A percentile compares a stretch with the other conserved stretches of the same genome.
Evolutionary conservation across 108 stramenopile genomes (phyloP).

Genomic region (Fistulifera pelliculosa): DNA sequence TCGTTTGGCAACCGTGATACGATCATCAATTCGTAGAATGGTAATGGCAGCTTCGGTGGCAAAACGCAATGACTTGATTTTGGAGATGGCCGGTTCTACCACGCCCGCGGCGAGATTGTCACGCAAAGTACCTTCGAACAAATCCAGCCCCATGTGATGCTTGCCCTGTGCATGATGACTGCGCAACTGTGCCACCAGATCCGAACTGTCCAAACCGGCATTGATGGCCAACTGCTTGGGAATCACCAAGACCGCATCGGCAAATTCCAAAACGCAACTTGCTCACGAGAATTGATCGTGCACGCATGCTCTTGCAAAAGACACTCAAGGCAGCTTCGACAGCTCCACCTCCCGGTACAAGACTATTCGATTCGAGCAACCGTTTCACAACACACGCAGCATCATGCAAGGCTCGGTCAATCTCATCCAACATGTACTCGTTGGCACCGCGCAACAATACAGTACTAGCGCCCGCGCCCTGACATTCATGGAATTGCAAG

Average conservation of each 20-base stretch:
- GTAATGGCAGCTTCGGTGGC: conserved; percentile 99
- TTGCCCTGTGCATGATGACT: conserved; percentile 78
- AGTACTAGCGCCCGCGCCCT: conserved; percentile 82
- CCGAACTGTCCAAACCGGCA: conserved; percentile 98
- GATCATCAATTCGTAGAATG: conserved; percentile 97
- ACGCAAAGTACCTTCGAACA: conserved; percentile 76
- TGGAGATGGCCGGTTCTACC: conserved; percentile 99
- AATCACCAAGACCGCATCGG: conserved; percentile 97
- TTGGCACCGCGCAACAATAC: conserved; percentile 98
- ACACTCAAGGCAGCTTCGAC: conserved; percentile 94
- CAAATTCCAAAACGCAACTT: conserved; percentile 96
- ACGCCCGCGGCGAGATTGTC: conserved; percentile 95
- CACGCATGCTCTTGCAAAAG: conserved; percentile 91
- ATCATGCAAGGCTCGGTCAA: conserved; percentile 98
- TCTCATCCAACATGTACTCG: conserved; percentile 99
- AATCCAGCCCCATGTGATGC: conserved; percentile 76
- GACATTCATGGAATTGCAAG: conserved; percentile 90
- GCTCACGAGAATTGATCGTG: conserved; percentile 91
- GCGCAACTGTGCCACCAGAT: conserved; percentile 92
- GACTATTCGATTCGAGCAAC: conserved; percentile 92
- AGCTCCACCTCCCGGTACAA: conserved; percentile 98
- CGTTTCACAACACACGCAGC: conserved; percentile 96
- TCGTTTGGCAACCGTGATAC: conserved; percentile 41
- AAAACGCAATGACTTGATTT: conserved; percentile 97
- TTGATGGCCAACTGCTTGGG: conserved; percentile 96